Conservation (phyloP, 2,329 filamentous ascomycete genomes). For the Fusarium neocosmosporiellum region DNA sequence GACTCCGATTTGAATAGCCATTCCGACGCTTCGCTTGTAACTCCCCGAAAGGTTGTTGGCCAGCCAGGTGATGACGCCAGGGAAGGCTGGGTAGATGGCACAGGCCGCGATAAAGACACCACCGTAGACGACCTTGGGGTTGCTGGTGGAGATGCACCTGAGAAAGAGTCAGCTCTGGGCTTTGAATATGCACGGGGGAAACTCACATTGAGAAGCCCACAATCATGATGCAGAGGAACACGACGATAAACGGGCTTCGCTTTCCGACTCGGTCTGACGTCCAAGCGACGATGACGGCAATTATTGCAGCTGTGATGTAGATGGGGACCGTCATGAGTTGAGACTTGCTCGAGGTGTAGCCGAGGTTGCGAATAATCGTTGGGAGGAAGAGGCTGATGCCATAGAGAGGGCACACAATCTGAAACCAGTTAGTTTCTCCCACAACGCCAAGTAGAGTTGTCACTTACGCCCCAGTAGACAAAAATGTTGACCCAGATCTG, state of each 20-base stretch:
- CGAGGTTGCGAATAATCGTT: slow-evolving; percentile 70
- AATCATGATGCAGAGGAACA: slow-evolving; percentile 63
- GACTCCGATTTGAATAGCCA: slow-evolving; percentile 72
- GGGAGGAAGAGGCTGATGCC: slow-evolving; percentile 70
- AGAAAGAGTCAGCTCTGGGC: background rate
- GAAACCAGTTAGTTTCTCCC: background rate
- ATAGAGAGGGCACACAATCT: slow-evolving; percentile 67
- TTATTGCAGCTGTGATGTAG: slow-evolving; percentile 71
- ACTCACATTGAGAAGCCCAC: slow-evolving; percentile 67
- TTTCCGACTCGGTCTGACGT: slow-evolving; percentile 65
- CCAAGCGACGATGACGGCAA: slow-evolving; percentile 65
- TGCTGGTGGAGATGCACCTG: slow-evolving; percentile 68
- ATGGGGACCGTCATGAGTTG: slow-evolving; percentile 74
- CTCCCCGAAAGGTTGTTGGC: slow-evolving; percentile 79
- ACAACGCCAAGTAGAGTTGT: rapidly evolving
- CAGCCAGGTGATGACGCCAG: slow-evolving; percentile 83
- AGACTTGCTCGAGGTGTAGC: slow-evolving; percentile 66
- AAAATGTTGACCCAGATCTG: slow-evolving; percentile 75
- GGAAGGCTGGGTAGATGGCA: slow-evolving; percentile 82
- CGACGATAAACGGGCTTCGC: slow-evolving; percentile 66
- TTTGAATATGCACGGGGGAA: rapidly evolving
- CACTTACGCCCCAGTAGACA: slow-evolving; percentile 72
- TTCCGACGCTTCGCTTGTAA: slow-evolving; percentile 73
- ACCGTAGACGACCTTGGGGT: slow-evolving; percentile 74
- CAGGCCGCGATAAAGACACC: slow-evolving; percentile 81